Evolutionary conservation across 1,139 yeast species (phyloP).

Genomic region (Pichia norvegensis): DNA sequence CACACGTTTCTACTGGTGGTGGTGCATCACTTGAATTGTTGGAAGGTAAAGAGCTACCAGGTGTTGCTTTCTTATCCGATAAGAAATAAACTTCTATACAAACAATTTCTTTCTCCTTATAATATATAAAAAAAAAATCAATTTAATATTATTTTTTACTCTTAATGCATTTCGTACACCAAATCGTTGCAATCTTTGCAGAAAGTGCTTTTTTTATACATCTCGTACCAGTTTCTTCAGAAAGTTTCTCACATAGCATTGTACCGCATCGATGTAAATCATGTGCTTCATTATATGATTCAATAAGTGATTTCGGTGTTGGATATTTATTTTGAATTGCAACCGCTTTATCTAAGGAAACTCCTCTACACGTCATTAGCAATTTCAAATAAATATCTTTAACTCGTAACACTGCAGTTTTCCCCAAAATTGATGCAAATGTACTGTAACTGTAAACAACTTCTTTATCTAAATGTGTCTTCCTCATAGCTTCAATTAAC

Average conservation of each 20-base stretch:
- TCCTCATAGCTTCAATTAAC: constrained; percentile 36
- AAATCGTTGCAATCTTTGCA: constrained; percentile 50
- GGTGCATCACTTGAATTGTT: constrained; percentile 97
- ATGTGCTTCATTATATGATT: constrained; percentile 33
- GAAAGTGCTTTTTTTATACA: constrained; percentile 35
- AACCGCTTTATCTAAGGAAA: constrained; percentile 77
- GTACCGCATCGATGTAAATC: constrained; percentile 26
- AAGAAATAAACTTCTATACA: constrained; percentile 4
- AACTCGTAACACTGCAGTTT: constrained; percentile 62
- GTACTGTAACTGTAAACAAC: constrained; percentile 59
- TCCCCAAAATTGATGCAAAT: constrained; percentile 65
- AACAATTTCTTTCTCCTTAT: no score
- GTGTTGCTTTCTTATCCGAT: constrained; percentile 46
- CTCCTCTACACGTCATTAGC: constrained; percentile 74
- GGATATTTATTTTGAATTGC: constrained; percentile 59
- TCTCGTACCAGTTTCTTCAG: constrained; percentile 50
- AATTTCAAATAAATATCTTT: constrained; percentile 68
- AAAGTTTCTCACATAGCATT: constrained; percentile 39
- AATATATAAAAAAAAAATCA: no score
- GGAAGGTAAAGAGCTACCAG: constrained; percentile 97
- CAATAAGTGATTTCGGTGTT: constrained; percentile 52
- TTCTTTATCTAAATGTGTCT: constrained; percentile 33
- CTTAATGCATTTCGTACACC: constrained; percentile 38
- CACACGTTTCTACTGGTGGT: constrained; percentile 98
- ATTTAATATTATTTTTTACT: no score